phyloP scores from a whole-genome alignment of 139 green algal genomes.

The Chlorella sp. region DNA sequence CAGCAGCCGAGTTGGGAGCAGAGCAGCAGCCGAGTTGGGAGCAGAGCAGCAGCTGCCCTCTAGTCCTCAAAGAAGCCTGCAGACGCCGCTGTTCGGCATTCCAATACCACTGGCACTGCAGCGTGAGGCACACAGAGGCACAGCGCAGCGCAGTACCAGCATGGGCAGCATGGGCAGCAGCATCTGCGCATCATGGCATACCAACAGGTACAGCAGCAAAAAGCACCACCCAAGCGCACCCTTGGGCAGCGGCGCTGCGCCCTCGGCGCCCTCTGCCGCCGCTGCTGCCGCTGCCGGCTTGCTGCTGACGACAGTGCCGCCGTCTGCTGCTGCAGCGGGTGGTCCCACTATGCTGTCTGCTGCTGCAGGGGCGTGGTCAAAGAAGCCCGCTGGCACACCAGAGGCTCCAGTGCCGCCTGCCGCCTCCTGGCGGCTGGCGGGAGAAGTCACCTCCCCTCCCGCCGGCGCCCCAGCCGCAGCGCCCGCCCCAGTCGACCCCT shows the following conservation, averaged over 20 bases:
- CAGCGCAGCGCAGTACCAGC: too few relatives aligned
- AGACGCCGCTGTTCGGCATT: too few relatives aligned
- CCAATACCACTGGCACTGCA: too few relatives aligned
- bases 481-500: slow-evolving; percentile 28
- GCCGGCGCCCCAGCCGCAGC: slow-evolving; percentile 11
- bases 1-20: background rate
- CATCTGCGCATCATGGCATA: too few relatives aligned
- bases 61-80: background rate
- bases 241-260: slow-evolving; percentile 9
- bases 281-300: background rate
- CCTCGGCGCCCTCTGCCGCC: background rate
- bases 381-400: slow-evolving; percentile 29
- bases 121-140: too few relatives aligned
- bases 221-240: background rate
- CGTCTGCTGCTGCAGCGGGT: background rate
- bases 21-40: too few relatives aligned
- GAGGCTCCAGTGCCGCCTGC: background rate
- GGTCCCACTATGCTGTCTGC: background rate
- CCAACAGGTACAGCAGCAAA: background rate
- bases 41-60: background rate
- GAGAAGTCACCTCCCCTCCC: slow-evolving; percentile 18
- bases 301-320: slow-evolving; percentile 19
- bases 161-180: too few relatives aligned
- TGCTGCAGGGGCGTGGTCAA: background rate
- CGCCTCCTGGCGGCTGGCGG: background rate